Evolutionary conservation across 352 stramenopile species (phyloP).

Genomic region (Globisporangium camurandrum): DNA sequence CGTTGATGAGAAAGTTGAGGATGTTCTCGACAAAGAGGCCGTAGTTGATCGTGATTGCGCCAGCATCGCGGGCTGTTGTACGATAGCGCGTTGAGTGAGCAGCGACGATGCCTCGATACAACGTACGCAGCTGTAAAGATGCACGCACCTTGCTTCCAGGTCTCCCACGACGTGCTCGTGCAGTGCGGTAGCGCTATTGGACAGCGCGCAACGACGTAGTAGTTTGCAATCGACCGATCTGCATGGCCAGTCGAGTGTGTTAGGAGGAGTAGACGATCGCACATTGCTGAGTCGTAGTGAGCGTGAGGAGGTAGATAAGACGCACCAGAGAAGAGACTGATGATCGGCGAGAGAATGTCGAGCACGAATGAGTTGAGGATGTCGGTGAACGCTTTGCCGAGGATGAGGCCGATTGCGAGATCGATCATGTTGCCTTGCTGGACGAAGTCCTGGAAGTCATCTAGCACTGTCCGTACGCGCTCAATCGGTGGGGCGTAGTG

Average conservation of each 20-base stretch:
- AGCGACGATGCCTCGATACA: neutral
- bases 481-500: constrained; percentile 21
- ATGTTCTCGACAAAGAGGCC: constrained; percentile 60
- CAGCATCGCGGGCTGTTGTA: constrained; percentile 34
- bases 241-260: neutral
- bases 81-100: neutral
- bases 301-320: neutral
- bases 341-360: constrained; percentile 54
- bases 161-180: constrained; percentile 45
- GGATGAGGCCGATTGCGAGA: constrained; percentile 58
- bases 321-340: constrained; percentile 60
- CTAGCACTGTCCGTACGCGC: constrained; percentile 24
- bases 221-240: constrained; percentile 58
- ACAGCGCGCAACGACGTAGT: constrained; percentile 49
- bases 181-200: constrained; percentile 24
- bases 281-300: too few relatives aligned
- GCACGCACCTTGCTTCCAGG: constrained; percentile 45
- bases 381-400: constrained; percentile 54
- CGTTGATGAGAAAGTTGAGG: constrained; percentile 69
- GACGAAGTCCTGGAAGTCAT: constrained; percentile 69
- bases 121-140: neutral
- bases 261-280: too few relatives aligned
- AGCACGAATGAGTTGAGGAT: constrained; percentile 68
- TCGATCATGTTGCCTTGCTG: constrained; percentile 72
- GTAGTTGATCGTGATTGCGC: constrained; percentile 65